These are phyloP conservation scores for Colletotrichum sp. DNA, from an alignment of 2,329 filamentous ascomycete species.

Conservation along the genomic window DNA sequence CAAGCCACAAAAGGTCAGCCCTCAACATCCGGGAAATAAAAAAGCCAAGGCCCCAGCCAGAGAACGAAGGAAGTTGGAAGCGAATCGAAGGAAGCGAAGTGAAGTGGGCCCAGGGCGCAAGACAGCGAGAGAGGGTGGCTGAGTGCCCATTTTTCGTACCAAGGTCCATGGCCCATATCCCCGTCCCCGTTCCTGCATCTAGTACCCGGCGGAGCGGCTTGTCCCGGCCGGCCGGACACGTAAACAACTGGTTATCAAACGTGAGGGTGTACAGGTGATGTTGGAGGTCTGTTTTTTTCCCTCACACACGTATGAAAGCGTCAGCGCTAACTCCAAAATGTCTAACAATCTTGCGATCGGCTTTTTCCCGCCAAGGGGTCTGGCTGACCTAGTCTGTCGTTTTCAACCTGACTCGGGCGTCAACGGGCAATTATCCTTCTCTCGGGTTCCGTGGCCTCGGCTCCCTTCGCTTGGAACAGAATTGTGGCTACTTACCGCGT, in stretches of 20 bases:
- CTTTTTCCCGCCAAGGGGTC: not conserved
- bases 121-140: not conserved
- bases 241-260: conserved; percentile 26
- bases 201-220: conserved; percentile 32
- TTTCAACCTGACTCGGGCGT: conserved; percentile 21
- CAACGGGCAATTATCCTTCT: not conserved
- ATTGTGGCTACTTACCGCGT: conserved; percentile 22
- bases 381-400: conserved; percentile 25
- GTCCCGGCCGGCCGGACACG: conserved; percentile 21
- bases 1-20: not conserved
- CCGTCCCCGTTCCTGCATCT: conserved; percentile 55
- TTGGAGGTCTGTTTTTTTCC: conserved; percentile 26
- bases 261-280: conserved; percentile 30
- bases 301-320: not conserved
- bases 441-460: not conserved
- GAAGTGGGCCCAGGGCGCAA: not conserved
- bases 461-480: not conserved
- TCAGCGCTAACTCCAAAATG: not conserved
- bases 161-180: conserved; percentile 51
- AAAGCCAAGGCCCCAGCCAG: not conserved
- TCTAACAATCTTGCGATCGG: not conserved
- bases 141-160: conserved; percentile 23
- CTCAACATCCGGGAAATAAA: not conserved
- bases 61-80: not conserved
- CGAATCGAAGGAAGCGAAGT: not conserved